These are phyloP conservation scores for Aspergillus steynii DNA, from an alignment of 495 filamentous ascomycete genomes.

Conservation along the genomic window DNA sequence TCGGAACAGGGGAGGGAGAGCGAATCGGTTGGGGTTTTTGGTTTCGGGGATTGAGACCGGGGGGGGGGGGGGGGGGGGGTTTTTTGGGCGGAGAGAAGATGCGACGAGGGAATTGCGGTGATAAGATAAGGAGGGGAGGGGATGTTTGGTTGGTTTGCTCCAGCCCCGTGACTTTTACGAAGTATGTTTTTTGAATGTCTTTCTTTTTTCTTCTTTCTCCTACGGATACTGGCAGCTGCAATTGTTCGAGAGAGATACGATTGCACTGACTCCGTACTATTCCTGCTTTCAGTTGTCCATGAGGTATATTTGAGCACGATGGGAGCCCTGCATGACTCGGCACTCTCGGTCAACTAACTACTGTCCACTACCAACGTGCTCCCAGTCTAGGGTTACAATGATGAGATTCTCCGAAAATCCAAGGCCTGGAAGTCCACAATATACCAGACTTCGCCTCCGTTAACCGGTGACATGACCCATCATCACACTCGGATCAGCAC, in stretches of 20 bases:
- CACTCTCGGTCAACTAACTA: not conserved
- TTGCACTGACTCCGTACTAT: not conserved
- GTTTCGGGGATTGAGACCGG: not conserved
- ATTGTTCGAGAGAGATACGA: not conserved
- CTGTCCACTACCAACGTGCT: not conserved
- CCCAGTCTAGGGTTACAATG: not conserved
- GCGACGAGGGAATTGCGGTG: not conserved
- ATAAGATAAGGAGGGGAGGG: not conserved
- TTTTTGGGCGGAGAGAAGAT: not conserved
- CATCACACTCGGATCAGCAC: not conserved
- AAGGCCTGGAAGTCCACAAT: not conserved
- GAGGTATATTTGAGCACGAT: not conserved
- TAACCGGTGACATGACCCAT: not conserved
- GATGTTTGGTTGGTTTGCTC: not conserved
- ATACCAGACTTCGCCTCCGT: not conserved
- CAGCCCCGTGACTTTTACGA: not conserved
- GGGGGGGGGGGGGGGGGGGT: not conserved
- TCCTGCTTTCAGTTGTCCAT: not conserved
- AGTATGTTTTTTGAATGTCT: no score
- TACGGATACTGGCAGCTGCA: slow-evolving; percentile 4
- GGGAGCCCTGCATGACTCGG: not conserved
- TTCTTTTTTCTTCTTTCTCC: not conserved
- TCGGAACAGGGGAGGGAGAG: not conserved
- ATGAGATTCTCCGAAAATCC: not conserved
- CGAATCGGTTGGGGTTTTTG: not conserved